Percentiles rank a stretch among this genome's conserved stretches.
Evolutionary conservation across 345 rosid species (phyloP).

Genomic region (Eucalyptus cloeziana): DNA sequence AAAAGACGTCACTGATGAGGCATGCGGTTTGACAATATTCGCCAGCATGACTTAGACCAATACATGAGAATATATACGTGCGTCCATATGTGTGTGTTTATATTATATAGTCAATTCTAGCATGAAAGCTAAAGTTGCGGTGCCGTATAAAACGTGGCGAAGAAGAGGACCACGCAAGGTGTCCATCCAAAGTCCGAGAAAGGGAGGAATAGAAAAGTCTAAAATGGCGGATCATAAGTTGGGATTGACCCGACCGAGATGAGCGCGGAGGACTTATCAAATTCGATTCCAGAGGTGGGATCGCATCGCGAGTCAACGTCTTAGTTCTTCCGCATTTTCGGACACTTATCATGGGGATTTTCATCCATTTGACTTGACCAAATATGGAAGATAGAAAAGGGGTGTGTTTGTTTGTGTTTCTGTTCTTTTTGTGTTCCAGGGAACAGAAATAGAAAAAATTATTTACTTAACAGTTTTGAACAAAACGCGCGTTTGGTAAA

Average conservation of each 20-base stretch:
- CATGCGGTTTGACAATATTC: neutral
- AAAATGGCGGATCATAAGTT: neutral
- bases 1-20: neutral
- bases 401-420: no score
- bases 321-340: neutral
- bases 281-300: neutral
- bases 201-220: neutral
- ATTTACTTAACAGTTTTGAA: no score
- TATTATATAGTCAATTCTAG: neutral
- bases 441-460: no score
- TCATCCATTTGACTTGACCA: neutral
- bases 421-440: no score
- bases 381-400: neutral
- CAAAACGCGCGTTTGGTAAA: no score
- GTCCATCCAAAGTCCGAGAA: neutral
- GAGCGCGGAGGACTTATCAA: neutral
- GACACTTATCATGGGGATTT: neutral
- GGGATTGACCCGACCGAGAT: neutral
- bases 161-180: neutral
- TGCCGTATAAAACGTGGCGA: neutral
- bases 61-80: rapidly evolving
- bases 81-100: neutral
- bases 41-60: neutral
- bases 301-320: neutral
- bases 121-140: neutral